These are phyloP conservation scores for Kodamaea fukazawae DNA, from an alignment of 805 yeast species.

Conservation along the genomic window DNA sequence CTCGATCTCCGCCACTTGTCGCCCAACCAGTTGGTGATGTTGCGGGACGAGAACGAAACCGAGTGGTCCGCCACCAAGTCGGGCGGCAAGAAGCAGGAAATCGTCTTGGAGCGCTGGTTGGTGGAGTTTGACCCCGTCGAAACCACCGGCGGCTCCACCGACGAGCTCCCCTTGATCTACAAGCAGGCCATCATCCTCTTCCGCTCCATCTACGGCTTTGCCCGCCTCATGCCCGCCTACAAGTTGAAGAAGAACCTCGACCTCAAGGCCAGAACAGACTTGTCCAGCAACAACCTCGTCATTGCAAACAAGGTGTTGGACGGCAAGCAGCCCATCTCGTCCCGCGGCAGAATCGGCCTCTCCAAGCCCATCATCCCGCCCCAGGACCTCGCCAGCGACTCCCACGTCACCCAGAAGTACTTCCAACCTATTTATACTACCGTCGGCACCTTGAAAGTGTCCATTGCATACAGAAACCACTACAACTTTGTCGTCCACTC, in stretches of 20 bases:
- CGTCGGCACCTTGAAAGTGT: slow-evolving; percentile 66
- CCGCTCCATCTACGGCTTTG: slow-evolving; percentile 66
- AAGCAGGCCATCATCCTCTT: slow-evolving; percentile 72
- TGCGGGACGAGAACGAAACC: slow-evolving; percentile 53
- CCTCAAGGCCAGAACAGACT: slow-evolving; percentile 6
- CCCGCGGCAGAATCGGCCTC: slow-evolving; percentile 83
- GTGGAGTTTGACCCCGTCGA: slow-evolving; percentile 65
- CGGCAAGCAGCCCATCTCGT: slow-evolving; percentile 73
- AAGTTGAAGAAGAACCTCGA: slow-evolving; percentile 44
- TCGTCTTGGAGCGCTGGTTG: slow-evolving; percentile 94
- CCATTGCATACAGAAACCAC: slow-evolving; percentile 78
- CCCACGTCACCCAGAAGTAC: slow-evolving; percentile 59
- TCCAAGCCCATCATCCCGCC: slow-evolving; percentile 60
- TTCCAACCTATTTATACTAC: slow-evolving; percentile 74
- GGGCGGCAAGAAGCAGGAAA: slow-evolving; percentile 67
- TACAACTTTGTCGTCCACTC: slow-evolving; percentile 65
- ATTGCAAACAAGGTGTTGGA: slow-evolving; percentile 66
- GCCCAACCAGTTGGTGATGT: slow-evolving; percentile 55
- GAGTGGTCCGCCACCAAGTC: slow-evolving; percentile 55
- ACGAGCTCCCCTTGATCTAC: slow-evolving; percentile 66
- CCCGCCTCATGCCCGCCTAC: slow-evolving; percentile 70
- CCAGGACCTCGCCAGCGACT: slow-evolving; percentile 31
- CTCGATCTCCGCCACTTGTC: slow-evolving; percentile 61
- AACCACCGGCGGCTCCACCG: slow-evolving; percentile 32
- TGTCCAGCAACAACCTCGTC: slow-evolving; percentile 22